Base-by-base conservation (phyloP, 2,329 filamentous ascomycete genomes). In the Alternaria solani region DNA sequence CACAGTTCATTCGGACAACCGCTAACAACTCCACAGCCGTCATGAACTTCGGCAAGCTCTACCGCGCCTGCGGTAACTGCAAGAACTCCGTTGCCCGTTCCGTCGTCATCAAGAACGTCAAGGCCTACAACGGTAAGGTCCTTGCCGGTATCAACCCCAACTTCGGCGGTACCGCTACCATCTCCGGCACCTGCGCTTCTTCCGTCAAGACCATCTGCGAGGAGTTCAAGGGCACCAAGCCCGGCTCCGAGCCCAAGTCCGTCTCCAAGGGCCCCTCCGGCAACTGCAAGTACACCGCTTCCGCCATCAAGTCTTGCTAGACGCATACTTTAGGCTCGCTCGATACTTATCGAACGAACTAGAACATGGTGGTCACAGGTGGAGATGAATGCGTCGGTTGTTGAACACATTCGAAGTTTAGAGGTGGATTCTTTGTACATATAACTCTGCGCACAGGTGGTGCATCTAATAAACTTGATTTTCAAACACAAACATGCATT, bases 131-230 rank as follows among this genome's bases (percentile, higher is more conserved):
- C 48, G 73, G 77, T 57, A 83, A 83, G 59, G 70, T 77, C 52
- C 76, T 83, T 32, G 81, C 78, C 63, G 82, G 83, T 48, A 84
- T 85, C 73, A 85, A 85, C 78, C 78, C 77, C 59, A 86, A 85
- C 79, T 85, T 81, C 64, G 82, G 82, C 14, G 58, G 83, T 66
- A 82, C 81, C 36, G 81, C 84, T 64, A 81, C 81, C 4, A 82
- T 82, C 65, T 78, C 71, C 63, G 49, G 55, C 55, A 73, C 70
- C 48, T 75, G 75, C 61, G 68, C 70, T 57, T 59, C 67, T 16
- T 63, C 51, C 59, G 70, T 73, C 55, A 74, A 77, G 66, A 66
- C 65, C 32, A 71, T 78, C 66, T 77, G 75, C 68, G 66, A 72
- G 68, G 75, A 77, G 64, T 77, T 73, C 66, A 44, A 75, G 65